Percentiles rank a stretch among this genome's conserved stretches.
phyloP scores from a whole-genome alignment of 805 yeast genomes.

The Ogataea nitratoaversa region DNA sequence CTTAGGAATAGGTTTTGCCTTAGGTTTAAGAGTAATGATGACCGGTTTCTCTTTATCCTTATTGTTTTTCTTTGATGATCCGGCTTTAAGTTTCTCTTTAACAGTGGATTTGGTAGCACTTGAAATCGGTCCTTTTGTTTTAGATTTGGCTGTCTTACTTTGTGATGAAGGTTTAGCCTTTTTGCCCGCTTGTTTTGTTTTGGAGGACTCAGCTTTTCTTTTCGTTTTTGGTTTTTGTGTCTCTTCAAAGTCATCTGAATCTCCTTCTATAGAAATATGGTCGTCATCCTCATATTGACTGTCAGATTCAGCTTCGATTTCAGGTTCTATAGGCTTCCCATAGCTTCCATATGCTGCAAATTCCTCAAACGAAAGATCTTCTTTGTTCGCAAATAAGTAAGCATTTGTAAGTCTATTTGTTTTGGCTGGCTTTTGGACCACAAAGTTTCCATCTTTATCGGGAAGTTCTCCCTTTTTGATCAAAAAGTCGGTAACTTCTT shows the following conservation, averaged over 20 bases:
- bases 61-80: conserved; percentile 2
- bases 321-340: conserved; percentile 33
- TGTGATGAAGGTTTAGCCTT: not conserved
- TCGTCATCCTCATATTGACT: conserved; percentile 1
- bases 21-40: not conserved
- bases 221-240: not conserved
- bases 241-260: conserved; percentile 5
- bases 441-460: conserved; percentile 36
- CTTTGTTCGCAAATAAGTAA: conserved; percentile 24
- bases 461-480: conserved; percentile 26
- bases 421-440: conserved; percentile 48
- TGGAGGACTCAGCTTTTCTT: not conserved
- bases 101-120: conserved; percentile 15
- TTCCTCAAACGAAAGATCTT: conserved; percentile 46
- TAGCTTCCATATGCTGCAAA: conserved; percentile 38
- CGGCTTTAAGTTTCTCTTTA: conserved; percentile 3
- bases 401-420: conserved; percentile 26
- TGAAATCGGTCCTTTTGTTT: conserved; percentile 21
- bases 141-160: conserved; percentile 1
- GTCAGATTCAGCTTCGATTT: conserved; percentile 5
- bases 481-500: conserved; percentile 34
- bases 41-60: not conserved
- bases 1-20: conserved; percentile 5
- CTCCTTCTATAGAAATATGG: conserved; percentile 3
- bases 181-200: conserved; percentile 7